phyloP scores from a whole-genome alignment of 1,284 basidiomycete genomes.

The Heterobasidion occidentale region DNA sequence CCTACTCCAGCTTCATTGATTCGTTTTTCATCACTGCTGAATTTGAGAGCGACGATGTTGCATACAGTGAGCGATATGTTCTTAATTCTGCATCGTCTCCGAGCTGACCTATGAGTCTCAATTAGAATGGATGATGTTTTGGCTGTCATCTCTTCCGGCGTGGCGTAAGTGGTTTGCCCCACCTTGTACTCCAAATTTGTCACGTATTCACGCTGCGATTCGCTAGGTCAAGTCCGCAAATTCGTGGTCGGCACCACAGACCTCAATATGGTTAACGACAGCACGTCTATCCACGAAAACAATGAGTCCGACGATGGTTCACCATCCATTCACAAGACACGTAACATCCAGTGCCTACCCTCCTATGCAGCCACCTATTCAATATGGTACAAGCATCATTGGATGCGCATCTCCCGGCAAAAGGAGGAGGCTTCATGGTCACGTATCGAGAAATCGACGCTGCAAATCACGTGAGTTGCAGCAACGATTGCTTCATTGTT shows the following conservation, averaged over 20 bases:
- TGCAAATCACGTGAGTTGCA: slow-evolving; percentile 19
- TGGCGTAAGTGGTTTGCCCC: slow-evolving; percentile 16
- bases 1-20: slow-evolving; percentile 37
- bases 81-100: neutral
- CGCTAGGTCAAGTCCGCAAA: slow-evolving; percentile 19
- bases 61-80: slow-evolving; percentile 12
- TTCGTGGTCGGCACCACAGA: slow-evolving; percentile 21
- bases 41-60: slow-evolving; percentile 49
- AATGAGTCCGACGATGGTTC: slow-evolving; percentile 10
- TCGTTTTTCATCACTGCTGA: slow-evolving; percentile 56
- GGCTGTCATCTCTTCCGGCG: slow-evolving; percentile 24
- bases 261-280: slow-evolving; percentile 14
- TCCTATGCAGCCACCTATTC: slow-evolving; percentile 19
- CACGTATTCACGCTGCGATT: neutral
- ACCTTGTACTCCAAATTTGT: neutral
- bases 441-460: slow-evolving; percentile 14
- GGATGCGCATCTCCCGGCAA: slow-evolving; percentile 18
- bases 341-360: slow-evolving; percentile 21
- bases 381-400: slow-evolving; percentile 24
- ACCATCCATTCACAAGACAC: slow-evolving; percentile 1
- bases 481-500: neutral
- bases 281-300: slow-evolving; percentile 7
- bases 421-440: slow-evolving; percentile 15
- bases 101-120: no score
- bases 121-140: slow-evolving; percentile 25